Conservation (phyloP, 805 yeast genomes). For the Barnettozyma sp. region DNA sequence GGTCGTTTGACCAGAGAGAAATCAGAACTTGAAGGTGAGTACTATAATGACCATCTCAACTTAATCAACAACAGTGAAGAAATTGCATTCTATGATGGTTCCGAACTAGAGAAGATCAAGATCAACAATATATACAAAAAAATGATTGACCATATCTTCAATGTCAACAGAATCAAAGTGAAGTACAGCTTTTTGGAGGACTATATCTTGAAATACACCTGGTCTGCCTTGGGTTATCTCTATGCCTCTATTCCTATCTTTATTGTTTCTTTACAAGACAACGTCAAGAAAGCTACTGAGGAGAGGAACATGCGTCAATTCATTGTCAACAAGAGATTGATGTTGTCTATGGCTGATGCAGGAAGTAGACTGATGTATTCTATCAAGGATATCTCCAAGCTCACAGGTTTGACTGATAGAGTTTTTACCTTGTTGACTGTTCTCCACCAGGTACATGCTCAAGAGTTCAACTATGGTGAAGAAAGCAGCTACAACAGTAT, state of each 20-base stretch:
- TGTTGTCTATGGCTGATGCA: constrained; percentile 90
- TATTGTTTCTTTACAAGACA: constrained; percentile 38
- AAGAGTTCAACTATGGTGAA: constrained; percentile 33
- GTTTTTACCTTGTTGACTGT: constrained; percentile 70
- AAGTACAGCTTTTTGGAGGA: constrained; percentile 74
- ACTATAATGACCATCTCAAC: constrained; percentile 78
- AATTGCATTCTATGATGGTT: constrained; percentile 90
- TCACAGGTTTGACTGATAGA: constrained; percentile 86
- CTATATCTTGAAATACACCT: constrained; percentile 79
- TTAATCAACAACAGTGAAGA: constrained; percentile 88
- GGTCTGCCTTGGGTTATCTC: constrained; percentile 94
- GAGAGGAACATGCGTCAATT: constrained; percentile 76
- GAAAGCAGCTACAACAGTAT: constrained; percentile 44
- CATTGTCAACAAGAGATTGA: constrained; percentile 81
- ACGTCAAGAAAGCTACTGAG: constrained; percentile 25
- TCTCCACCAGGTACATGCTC: constrained; percentile 75
- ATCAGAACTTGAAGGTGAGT: constrained; percentile 81
- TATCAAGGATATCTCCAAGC: constrained; percentile 82
- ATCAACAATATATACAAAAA: constrained; percentile 51
- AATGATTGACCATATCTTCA: constrained; percentile 47
- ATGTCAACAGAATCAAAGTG: constrained; percentile 53
- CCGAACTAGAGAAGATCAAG: constrained; percentile 65
- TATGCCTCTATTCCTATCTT: constrained; percentile 88
- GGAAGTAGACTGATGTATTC: constrained; percentile 94
- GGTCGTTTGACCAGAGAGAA: constrained; percentile 67